These are phyloP conservation scores for Claviceps capensis DNA, from an alignment of 2,329 filamentous ascomycete species.

Conservation along the genomic window DNA sequence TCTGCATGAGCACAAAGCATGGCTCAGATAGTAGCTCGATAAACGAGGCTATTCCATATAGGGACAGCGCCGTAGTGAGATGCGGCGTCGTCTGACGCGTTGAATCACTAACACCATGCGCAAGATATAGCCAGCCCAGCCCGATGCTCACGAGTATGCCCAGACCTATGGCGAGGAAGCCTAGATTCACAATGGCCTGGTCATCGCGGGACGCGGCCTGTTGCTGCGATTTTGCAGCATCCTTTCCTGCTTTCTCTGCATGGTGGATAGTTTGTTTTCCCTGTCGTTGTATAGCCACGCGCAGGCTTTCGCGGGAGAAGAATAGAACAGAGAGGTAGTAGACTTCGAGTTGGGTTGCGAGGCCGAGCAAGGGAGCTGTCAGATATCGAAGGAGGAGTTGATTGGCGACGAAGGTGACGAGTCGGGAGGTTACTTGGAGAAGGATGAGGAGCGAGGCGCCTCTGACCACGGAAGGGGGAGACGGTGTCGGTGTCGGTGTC, in stretches of 20 bases:
- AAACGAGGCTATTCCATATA: slow-evolving; percentile 44
- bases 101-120: slow-evolving; percentile 30
- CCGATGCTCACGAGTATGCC: slow-evolving; percentile 50
- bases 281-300: slow-evolving; percentile 81
- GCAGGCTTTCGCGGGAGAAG: slow-evolving; percentile 81
- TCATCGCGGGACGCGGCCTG: slow-evolving; percentile 23
- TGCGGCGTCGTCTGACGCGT: slow-evolving; percentile 50
- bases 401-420: slow-evolving; percentile 82
- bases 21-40: slow-evolving; percentile 79
- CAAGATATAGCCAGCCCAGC: slow-evolving; percentile 56
- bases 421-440: slow-evolving; percentile 76
- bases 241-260: neutral
- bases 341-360: slow-evolving; percentile 82
- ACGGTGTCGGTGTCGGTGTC: neutral
- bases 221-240: neutral
- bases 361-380: slow-evolving; percentile 70
- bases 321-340: slow-evolving; percentile 90
- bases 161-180: slow-evolving; percentile 62
- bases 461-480: slow-evolving; percentile 33
- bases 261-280: slow-evolving; percentile 4
- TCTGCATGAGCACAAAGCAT: slow-evolving; percentile 76
- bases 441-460: slow-evolving; percentile 78
- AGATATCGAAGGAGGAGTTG: slow-evolving; percentile 80
- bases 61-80: slow-evolving; percentile 37
- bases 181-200: slow-evolving; percentile 78